A percentile compares a stretch with the other conserved stretches of the same genome.
Evolutionary conservation across 352 stramenopile genomes (phyloP).

Genomic region (Lagenidium giganteum): DNA sequence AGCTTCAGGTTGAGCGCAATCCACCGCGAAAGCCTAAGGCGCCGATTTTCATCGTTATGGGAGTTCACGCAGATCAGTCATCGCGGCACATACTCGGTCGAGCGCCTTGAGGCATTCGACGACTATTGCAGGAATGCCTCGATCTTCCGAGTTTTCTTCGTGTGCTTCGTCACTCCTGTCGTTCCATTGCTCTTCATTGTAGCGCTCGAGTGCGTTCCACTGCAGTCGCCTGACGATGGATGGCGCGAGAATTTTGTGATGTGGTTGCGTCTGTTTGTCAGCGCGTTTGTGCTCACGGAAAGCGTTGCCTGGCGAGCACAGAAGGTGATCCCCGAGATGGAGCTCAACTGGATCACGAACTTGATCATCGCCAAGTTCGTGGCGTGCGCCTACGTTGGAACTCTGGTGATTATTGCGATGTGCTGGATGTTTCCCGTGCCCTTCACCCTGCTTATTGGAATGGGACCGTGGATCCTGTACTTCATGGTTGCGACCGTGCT

Average conservation of each 20-base stretch:
- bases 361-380: background rate
- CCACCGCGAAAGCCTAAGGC: too few species aligned
- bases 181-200: too few species aligned
- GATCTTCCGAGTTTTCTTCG: background rate
- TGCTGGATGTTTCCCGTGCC: constrained; percentile 33
- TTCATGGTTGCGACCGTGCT: constrained; percentile 4
- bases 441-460: constrained; percentile 22
- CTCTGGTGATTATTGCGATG: constrained; percentile 15
- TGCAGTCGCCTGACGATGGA: constrained; percentile 2
- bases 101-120: constrained; percentile 2
- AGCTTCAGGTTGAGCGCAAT: too few species aligned
- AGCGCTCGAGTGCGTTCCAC: constrained; percentile 7
- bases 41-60: too few species aligned
- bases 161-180: background rate
- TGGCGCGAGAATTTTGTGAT: background rate
- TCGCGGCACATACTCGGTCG: constrained; percentile 9
- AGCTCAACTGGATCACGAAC: background rate
- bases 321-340: constrained; percentile 5
- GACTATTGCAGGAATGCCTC: background rate
- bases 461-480: constrained; percentile 16
- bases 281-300: background rate
- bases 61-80: too few species aligned
- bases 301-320: background rate
- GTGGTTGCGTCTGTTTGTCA: background rate
- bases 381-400: background rate